A percentile compares a stretch with the other conserved stretches of the same genome.
phyloP scores from a whole-genome alignment of 2,329 filamentous ascomycete genomes.

The Elsinoe batatas region DNA sequence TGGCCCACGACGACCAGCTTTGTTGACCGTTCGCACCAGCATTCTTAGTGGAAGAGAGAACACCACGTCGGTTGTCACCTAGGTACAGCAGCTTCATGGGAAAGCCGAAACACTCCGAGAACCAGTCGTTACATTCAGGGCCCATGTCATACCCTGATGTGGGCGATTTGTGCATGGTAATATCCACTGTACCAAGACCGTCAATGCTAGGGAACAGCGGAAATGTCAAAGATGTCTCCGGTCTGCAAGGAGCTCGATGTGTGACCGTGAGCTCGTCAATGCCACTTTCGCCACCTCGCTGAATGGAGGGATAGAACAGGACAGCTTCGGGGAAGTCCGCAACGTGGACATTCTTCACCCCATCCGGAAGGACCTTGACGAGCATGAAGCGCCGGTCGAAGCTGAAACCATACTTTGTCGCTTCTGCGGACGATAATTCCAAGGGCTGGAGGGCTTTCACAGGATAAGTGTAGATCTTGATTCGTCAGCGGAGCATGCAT shows the following conservation, averaged over 20 bases:
- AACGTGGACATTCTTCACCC: slow-evolving; percentile 35
- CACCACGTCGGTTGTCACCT: slow-evolving; percentile 31
- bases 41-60: slow-evolving; percentile 29
- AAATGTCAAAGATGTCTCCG: slow-evolving; percentile 25
- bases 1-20: slow-evolving; percentile 26
- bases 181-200: slow-evolving; percentile 28
- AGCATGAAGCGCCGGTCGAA: slow-evolving; percentile 38
- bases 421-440: slow-evolving; percentile 29
- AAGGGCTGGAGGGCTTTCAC: slow-evolving; percentile 38
- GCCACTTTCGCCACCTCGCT: slow-evolving; percentile 22
- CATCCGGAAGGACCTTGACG: slow-evolving; percentile 28
- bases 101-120: slow-evolving; percentile 36
- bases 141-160: slow-evolving; percentile 37
- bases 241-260: slow-evolving; percentile 28
- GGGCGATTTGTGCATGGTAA: slow-evolving; percentile 36
- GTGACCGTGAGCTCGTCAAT: slow-evolving; percentile 30
- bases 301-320: slow-evolving; percentile 33
- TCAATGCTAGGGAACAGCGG: slow-evolving; percentile 32
- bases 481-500: not conserved
- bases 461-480: slow-evolving; percentile 37
- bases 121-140: slow-evolving; percentile 33
- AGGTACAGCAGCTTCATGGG: slow-evolving; percentile 35
- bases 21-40: slow-evolving; percentile 2
- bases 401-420: slow-evolving; percentile 36
- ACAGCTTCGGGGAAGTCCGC: slow-evolving; percentile 31